phyloP scores from a whole-genome alignment of 495 filamentous ascomycete genomes.

The Penicillium pancosmium region DNA sequence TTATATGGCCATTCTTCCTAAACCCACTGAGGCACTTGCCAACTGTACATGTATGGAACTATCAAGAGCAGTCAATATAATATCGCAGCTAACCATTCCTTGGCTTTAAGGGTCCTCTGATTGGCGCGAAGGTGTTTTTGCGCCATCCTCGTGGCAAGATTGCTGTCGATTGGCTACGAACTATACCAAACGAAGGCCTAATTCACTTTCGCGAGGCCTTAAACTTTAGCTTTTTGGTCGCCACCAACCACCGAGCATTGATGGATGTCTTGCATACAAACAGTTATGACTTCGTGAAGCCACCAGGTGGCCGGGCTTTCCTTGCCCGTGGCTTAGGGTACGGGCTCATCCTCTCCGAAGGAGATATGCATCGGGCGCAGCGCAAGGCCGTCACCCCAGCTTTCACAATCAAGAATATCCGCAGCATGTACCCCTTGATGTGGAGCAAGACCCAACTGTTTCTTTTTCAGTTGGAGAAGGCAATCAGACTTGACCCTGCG shows the following conservation, averaged over 20 bases:
- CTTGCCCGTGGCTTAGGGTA: conserved; percentile 73
- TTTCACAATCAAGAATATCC: conserved; percentile 81
- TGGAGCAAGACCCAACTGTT: conserved; percentile 61
- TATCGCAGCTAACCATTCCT: conserved; percentile 6
- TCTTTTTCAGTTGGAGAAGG: conserved; percentile 41
- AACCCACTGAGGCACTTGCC: conserved; percentile 73
- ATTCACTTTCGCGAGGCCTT: conserved; percentile 67
- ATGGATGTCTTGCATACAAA: conserved; percentile 59
- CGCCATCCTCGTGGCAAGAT: conserved; percentile 62
- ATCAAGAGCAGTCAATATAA: neutral
- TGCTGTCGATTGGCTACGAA: conserved; percentile 67
- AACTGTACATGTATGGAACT: conserved; percentile 46
- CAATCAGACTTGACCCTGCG: conserved; percentile 37
- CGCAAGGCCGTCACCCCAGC: conserved; percentile 77
- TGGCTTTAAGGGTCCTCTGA: conserved; percentile 46
- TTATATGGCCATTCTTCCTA: conserved; percentile 73
- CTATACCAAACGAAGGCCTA: conserved; percentile 81
- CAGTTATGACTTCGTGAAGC: conserved; percentile 57
- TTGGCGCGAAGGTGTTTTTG: conserved; percentile 59
- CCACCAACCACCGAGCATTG: conserved; percentile 49
- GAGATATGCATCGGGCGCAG: conserved; percentile 73
- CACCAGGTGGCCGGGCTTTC: conserved; percentile 45
- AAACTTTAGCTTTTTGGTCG: conserved; percentile 34
- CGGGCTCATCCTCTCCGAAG: conserved; percentile 80
- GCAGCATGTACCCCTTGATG: conserved; percentile 79